Evolutionary conservation across 2,329 filamentous ascomycete genomes (phyloP).

Genomic region (Neonectria faginata): DNA sequence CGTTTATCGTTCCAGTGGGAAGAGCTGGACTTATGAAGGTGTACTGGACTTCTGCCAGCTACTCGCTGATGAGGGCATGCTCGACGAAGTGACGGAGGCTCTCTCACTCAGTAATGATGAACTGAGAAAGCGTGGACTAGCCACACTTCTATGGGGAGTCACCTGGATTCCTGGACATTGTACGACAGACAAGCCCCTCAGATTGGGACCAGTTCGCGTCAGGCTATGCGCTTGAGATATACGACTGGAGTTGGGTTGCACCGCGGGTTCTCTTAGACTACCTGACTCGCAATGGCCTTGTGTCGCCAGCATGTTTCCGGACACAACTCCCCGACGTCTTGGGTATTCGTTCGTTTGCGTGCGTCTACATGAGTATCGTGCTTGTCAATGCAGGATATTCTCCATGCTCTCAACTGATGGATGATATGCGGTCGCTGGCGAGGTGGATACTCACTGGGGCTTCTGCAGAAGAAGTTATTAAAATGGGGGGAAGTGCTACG

Average conservation of each 20-base stretch:
- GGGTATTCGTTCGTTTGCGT: not conserved
- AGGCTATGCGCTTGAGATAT: not conserved
- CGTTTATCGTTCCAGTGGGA: too few relatives aligned
- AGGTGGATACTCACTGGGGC: slow-evolving; percentile 4
- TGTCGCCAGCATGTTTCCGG: not conserved
- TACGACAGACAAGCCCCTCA: not conserved
- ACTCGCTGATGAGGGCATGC: not conserved
- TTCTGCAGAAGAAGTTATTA: not conserved
- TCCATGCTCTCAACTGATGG: not conserved
- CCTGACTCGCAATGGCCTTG: not conserved
- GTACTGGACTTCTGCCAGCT: not conserved
- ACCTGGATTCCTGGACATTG: not conserved
- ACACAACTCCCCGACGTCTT: not conserved
- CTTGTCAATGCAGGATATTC: not conserved
- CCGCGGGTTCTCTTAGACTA: not conserved
- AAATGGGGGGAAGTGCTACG: not conserved
- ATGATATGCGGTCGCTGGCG: not conserved
- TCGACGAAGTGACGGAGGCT: not conserved
- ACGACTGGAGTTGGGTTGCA: not conserved
- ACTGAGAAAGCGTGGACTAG: not conserved
- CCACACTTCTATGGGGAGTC: not conserved
- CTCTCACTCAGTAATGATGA: not conserved
- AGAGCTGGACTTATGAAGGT: too few relatives aligned
- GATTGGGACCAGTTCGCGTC: not conserved
- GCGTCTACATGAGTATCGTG: not conserved